Evolutionary conservation across 1,284 basidiomycete genomes (phyloP).

Genomic region (Cryptococcus sp.): DNA sequence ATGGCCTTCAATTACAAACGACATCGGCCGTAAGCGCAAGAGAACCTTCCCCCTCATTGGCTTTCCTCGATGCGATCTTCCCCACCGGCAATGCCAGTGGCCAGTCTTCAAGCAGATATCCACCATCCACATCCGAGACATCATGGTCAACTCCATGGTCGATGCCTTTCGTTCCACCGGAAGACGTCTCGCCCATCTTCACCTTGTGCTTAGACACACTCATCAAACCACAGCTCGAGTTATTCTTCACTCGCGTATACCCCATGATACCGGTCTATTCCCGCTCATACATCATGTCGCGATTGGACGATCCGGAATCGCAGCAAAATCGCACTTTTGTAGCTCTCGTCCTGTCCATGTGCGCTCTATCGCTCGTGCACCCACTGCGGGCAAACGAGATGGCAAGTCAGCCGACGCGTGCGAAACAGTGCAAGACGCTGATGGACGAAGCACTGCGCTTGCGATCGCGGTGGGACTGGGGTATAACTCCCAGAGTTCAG

Average conservation of each 20-base stretch:
- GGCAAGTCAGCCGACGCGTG: constrained; percentile 10
- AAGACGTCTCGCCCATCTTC: constrained; percentile 30
- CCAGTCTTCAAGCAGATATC: too few species aligned
- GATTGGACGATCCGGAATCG: constrained; percentile 15
- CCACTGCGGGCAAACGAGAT: constrained; percentile 29
- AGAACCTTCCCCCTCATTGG: constrained; percentile 1
- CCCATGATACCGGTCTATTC: constrained; percentile 40
- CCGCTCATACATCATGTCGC: constrained; percentile 17
- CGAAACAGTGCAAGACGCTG: constrained; percentile 26
- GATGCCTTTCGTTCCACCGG: constrained; percentile 14
- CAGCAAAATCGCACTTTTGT: constrained; percentile 21
- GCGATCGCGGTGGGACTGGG: constrained; percentile 28
- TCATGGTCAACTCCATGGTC: constrained; percentile 6
- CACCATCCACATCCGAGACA: too few species aligned
- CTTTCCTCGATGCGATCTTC: constrained; percentile 1
- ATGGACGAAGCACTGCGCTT: constrained; percentile 34
- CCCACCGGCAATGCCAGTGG: background rate
- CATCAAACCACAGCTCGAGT: constrained; percentile 31
- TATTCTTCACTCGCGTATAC: constrained; percentile 32
- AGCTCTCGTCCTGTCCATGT: constrained; percentile 31
- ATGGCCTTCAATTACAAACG: too few species aligned
- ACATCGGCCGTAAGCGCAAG: too few species aligned
- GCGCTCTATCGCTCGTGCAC: constrained; percentile 30
- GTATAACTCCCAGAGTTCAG: constrained; percentile 23
- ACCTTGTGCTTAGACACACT: constrained; percentile 29